Percentiles rank a stretch among this genome's conserved stretches.
Conservation (phyloP, 208 protist species). For the Naegleria gruberi region DNA sequence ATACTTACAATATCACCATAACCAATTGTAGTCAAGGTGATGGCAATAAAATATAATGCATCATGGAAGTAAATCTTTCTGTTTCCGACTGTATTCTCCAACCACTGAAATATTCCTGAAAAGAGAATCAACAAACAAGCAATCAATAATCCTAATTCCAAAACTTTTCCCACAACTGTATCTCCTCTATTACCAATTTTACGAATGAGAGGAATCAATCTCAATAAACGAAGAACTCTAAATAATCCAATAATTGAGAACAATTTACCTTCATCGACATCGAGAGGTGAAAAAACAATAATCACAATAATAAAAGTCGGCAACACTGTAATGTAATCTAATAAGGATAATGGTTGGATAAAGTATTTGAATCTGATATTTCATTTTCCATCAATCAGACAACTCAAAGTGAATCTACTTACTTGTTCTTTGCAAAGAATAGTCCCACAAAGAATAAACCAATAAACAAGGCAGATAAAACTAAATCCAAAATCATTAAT, state of each 20-base stretch:
- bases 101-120: background rate
- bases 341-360: background rate
- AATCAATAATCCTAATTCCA: background rate
- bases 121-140: background rate
- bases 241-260: background rate
- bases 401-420: too few species aligned
- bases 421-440: background rate
- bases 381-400: too few species aligned
- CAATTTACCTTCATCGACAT: background rate
- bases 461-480: background rate
- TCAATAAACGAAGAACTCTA: background rate
- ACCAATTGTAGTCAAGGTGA: background rate
- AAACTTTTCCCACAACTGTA: background rate
- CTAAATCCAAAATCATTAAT: background rate
- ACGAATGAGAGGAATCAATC: background rate
- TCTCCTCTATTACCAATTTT: background rate
- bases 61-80: background rate
- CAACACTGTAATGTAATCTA: background rate
- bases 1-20: constrained; percentile 1
- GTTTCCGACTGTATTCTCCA: background rate
- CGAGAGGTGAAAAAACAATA: background rate
- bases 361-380: background rate
- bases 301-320: background rate
- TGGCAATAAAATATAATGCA: background rate
- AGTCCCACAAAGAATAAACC: background rate